These are phyloP conservation scores for Pinus tabuliformis DNA, from an alignment of 75 land plant species.

Conservation along the genomic window DNA sequence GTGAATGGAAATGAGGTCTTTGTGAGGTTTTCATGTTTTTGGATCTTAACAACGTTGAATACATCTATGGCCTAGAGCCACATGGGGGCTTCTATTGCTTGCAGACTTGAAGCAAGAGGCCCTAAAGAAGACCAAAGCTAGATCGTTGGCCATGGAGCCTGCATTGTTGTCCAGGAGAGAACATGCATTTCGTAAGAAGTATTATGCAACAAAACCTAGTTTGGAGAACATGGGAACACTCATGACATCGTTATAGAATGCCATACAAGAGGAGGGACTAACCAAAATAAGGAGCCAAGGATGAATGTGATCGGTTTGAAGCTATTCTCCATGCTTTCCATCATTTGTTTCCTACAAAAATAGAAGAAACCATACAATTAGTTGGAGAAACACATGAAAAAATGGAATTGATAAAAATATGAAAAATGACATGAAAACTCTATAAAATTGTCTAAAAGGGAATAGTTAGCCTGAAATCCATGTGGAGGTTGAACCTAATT, in stretches of 20 bases:
- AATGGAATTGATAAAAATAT: too few relatives aligned
- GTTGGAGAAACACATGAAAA: too few relatives aligned
- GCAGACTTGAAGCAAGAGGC: slow-evolving; percentile 39
- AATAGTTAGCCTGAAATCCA: too few relatives aligned
- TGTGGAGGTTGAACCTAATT: too few relatives aligned
- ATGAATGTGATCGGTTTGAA: slow-evolving; percentile 14
- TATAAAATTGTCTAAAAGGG: too few relatives aligned
- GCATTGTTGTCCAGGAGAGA: slow-evolving; percentile 36
- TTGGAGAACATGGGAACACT: slow-evolving; percentile 38
- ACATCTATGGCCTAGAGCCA: slow-evolving; percentile 48
- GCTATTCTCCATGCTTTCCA: too few relatives aligned
- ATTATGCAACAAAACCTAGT: slow-evolving; percentile 48
- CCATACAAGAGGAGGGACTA: slow-evolving; percentile 14
- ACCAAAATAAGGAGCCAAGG: slow-evolving; percentile 31
- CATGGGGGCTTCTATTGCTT: slow-evolving; percentile 21
- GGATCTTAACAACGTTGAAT: slow-evolving; percentile 59
- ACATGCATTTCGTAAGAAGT: slow-evolving; percentile 43
- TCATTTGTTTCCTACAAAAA: too few relatives aligned
- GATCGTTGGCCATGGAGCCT: not conserved
- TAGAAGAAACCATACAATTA: too few relatives aligned
- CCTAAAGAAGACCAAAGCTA: slow-evolving; percentile 21
- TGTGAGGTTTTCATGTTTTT: slow-evolving; percentile 22
- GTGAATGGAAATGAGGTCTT: slow-evolving; percentile 35
- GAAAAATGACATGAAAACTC: too few relatives aligned
- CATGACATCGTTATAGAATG: slow-evolving; percentile 57